Conservation (phyloP, 805 yeast species). For the Torulaspora maleeae region DNA sequence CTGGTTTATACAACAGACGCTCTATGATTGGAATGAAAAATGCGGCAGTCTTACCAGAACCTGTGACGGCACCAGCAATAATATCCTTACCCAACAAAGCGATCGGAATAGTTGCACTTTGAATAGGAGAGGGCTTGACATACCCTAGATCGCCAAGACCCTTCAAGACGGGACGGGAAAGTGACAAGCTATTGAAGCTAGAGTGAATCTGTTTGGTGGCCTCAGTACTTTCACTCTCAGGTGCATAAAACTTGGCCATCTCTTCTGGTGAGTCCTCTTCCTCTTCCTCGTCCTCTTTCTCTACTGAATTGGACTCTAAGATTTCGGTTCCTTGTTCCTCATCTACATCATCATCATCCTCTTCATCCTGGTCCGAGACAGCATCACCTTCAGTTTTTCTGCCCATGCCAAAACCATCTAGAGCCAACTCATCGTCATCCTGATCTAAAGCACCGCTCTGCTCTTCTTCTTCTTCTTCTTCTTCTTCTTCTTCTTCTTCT, state of each 20-base stretch:
- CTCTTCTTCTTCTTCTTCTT: conserved; percentile 34
- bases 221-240: conserved; percentile 48
- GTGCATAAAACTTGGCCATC: conserved; percentile 72
- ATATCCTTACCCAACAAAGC: conserved; percentile 92
- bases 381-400: conserved; percentile 29
- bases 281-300: conserved; percentile 7
- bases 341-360: conserved; percentile 22
- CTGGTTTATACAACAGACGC: conserved; percentile 83
- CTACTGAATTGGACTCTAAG: no score
- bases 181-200: conserved; percentile 68
- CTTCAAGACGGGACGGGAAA: conserved; percentile 86
- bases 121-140: conserved; percentile 88
- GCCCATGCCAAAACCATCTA: conserved; percentile 40
- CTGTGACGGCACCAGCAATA: conserved; percentile 99
- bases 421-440: conserved; percentile 36
- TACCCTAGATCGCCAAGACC: conserved; percentile 80
- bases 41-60: conserved; percentile 99
- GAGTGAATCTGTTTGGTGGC: conserved; percentile 51
- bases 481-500: conserved; percentile 43
- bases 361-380: conserved; percentile 29
- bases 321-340: conserved; percentile 12
- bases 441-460: conserved; percentile 14
- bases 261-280: conserved; percentile 58
- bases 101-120: conserved; percentile 87
- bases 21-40: conserved; percentile 94